A percentile compares a stretch with the other conserved stretches of the same genome.
phyloP scores from a whole-genome alignment of 495 filamentous ascomycete species.

The Aspergillus asperescens region DNA sequence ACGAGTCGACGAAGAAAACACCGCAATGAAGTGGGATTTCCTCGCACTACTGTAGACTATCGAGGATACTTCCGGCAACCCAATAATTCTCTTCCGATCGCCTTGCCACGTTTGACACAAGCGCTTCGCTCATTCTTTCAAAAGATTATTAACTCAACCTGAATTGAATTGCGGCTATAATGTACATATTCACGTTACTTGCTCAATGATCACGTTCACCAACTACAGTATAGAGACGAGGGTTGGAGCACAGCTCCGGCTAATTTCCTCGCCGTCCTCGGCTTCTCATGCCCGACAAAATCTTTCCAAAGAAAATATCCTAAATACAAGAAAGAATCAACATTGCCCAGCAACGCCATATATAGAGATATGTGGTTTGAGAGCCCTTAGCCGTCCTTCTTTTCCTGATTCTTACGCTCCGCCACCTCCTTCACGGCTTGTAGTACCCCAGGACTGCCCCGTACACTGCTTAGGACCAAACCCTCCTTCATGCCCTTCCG shows the following conservation, averaged over 20 bases:
- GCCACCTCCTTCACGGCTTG: conserved; percentile 62
- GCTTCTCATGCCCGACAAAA: background rate
- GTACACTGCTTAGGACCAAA: conserved; percentile 68
- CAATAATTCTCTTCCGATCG: conserved; percentile 17
- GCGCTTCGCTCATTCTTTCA: background rate
- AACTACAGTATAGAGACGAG: background rate
- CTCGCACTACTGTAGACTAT: background rate
- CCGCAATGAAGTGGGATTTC: background rate
- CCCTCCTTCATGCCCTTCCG: conserved; percentile 68
- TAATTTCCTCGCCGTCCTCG: background rate
- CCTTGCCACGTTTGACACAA: conserved; percentile 17
- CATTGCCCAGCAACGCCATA: conserved; percentile 1
- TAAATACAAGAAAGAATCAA: background rate
- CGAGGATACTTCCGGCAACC: conserved; percentile 1
- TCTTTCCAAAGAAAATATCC: background rate
- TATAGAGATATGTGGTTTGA: background rate
- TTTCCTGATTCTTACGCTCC: conserved; percentile 44
- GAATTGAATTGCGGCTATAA: background rate
- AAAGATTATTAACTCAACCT: background rate
- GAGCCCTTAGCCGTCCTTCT: conserved; percentile 18
- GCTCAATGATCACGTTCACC: background rate
- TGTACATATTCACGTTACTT: too few relatives aligned
- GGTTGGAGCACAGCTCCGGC: background rate
- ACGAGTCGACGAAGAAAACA: background rate
- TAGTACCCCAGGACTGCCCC: conserved; percentile 67